Evolutionary conservation across 164 flowering plant genomes (phyloP), one percentile per base, ranked within the genome.

Genomic region (Nymphaea thermarum): DNA sequence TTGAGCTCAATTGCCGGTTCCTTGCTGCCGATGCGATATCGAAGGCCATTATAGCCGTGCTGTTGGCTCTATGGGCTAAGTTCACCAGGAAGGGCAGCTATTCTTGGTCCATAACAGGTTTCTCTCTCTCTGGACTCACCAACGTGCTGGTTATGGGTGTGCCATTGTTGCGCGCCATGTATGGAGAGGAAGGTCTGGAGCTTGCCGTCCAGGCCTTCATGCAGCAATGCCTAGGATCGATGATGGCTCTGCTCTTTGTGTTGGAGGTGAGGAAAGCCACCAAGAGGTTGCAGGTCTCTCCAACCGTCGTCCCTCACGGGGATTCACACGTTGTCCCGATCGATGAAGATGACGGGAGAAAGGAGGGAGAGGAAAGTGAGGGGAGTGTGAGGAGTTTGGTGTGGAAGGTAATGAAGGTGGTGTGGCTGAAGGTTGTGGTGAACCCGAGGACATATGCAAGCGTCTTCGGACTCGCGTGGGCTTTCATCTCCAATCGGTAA

Each of bases 91-190:
- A 85, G 44, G 91, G 86, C 10, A 84, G 75, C 53, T 53, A 80
- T 59, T n/a, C 17, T 64, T 90, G 93, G 93, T 81, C 80, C 11
- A 86, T 90, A 15, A 90, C 93, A 6, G 80, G 80, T 74, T 90
- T 82, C 79, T 90, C 91, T 43, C 70, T 87, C 65, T 76, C 82
- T 2, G 83, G 87, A 25, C 69, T 90, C 16, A 85, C 89, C 0
- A 90, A 82, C 59, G 66, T 88, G 15, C 76, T 90, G 7, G 87
- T 87, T 4, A 81, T 90, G 0, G 96, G 96, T 3, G 90, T 87
- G 63, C 96, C 96, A 2, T 43, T 90, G 51, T 16, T 85, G 61
- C 78, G 69, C 60, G 87, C 90, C 74, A 90, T 90, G 96, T 90
- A 87, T 66, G 93, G 90, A 2, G 74, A 43, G 0, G 6, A 60